A percentile compares a stretch with the other conserved stretches of the same genome.
Conservation (phyloP, 257 asterid genomes). For the Coffea canephora region DNA sequence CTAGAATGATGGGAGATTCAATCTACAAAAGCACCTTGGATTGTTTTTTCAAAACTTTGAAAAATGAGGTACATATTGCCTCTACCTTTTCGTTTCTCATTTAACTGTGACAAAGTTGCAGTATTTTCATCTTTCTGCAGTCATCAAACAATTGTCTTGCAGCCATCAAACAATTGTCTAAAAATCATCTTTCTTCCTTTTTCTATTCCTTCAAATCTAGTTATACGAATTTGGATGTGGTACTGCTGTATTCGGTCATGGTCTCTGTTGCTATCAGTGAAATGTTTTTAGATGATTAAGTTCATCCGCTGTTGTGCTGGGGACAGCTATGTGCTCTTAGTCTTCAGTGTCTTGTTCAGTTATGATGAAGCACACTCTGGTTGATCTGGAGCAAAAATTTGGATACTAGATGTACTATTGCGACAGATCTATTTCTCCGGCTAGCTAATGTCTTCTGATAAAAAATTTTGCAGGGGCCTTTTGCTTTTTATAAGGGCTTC, state of each 20-base stretch:
- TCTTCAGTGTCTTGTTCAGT: neutral
- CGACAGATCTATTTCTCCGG: neutral
- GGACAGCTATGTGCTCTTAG: neutral
- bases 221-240: neutral
- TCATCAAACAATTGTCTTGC: neutral
- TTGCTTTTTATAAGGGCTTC: slow-evolving; percentile 88
- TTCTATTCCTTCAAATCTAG: neutral
- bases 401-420: neutral
- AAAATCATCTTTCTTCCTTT: neutral
- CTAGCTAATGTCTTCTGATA: slow-evolving; percentile 4
- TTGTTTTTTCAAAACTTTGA: slow-evolving; percentile 75
- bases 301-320: neutral
- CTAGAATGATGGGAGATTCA: slow-evolving; percentile 97
- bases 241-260: neutral
- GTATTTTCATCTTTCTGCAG: neutral
- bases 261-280: neutral
- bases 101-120: neutral
- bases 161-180: neutral
- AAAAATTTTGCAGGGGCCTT: slow-evolving; percentile 54
- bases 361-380: neutral
- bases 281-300: neutral
- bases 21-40: slow-evolving; percentile 68
- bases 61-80: slow-evolving; percentile 54
- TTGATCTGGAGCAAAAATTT: slow-evolving; percentile 2
- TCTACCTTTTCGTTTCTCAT: slow-evolving; percentile 2